Conservation (phyloP, 2,329 filamentous ascomycete genomes). For the Stemphylium vesicarium region DNA sequence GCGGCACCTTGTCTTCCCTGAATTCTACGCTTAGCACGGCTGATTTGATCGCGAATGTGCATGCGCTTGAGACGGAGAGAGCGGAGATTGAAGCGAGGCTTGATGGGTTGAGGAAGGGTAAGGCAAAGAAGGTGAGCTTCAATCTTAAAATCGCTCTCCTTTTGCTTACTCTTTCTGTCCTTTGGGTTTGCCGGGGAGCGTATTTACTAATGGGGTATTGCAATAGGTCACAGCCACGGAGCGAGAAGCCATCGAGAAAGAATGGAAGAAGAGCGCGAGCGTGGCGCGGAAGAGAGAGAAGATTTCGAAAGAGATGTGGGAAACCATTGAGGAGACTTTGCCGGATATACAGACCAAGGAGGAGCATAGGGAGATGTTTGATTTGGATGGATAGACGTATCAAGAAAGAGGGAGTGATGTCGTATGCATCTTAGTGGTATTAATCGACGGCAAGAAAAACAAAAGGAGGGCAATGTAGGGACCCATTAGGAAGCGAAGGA, state of each 20-base stretch:
- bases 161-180: background rate
- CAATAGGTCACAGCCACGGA: constrained; percentile 49
- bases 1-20: constrained; percentile 54
- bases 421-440: too few species aligned
- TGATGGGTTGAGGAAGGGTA: constrained; percentile 49
- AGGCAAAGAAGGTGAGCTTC: constrained; percentile 53
- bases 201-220: background rate
- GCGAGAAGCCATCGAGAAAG: constrained; percentile 53
- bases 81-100: constrained; percentile 51
- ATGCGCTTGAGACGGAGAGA: constrained; percentile 55
- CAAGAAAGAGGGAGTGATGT: too few species aligned
- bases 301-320: constrained; percentile 61
- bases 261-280: constrained; percentile 53
- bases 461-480: too few species aligned
- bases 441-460: too few species aligned
- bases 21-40: constrained; percentile 58
- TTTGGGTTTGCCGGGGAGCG: background rate
- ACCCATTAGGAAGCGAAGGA: too few species aligned
- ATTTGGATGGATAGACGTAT: constrained; percentile 40
- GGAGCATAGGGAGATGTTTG: constrained; percentile 58
- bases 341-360: constrained; percentile 55
- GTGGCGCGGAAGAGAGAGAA: constrained; percentile 52
- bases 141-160: too few species aligned
- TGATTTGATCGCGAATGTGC: constrained; percentile 56
- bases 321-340: constrained; percentile 55